Conservation (phyloP, 1,139 yeast species). For the Geotrichum bryndzae region DNA sequence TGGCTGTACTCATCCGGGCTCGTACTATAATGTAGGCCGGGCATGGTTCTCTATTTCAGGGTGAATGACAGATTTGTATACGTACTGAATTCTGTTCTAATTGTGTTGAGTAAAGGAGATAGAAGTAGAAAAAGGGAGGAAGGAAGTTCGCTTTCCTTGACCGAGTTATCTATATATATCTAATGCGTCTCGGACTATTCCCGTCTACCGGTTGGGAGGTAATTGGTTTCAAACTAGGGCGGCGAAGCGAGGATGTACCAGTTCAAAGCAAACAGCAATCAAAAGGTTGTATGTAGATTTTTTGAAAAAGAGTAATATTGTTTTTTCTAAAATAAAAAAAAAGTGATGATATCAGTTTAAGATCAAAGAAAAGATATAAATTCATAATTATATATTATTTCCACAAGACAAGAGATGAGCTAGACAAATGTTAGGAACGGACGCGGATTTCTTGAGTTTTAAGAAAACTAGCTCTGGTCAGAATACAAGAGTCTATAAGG, state of each 20-base stretch:
- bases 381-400: too few relatives aligned
- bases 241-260: not conserved
- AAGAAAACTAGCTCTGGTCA: too few relatives aligned
- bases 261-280: not conserved
- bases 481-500: too few relatives aligned
- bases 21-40: not conserved
- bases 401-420: too few relatives aligned
- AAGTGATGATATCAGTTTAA: too few relatives aligned
- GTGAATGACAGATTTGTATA: not conserved
- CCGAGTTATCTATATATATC: not conserved
- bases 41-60: not conserved
- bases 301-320: too few relatives aligned
- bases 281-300: not conserved
- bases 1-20: not conserved
- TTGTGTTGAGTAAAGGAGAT: conserved; percentile 1
- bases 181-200: not conserved
- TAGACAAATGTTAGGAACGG: too few relatives aligned
- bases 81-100: conserved; percentile 8
- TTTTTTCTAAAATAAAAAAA: too few relatives aligned
- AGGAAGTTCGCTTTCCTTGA: not conserved
- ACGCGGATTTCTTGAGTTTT: too few relatives aligned
- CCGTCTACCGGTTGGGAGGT: not conserved
- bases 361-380: too few relatives aligned
- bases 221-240: not conserved
- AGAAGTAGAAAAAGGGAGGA: not conserved